phyloP scores from a whole-genome alignment of 2,329 filamentous ascomycete species.

The Daldinia sp. region DNA sequence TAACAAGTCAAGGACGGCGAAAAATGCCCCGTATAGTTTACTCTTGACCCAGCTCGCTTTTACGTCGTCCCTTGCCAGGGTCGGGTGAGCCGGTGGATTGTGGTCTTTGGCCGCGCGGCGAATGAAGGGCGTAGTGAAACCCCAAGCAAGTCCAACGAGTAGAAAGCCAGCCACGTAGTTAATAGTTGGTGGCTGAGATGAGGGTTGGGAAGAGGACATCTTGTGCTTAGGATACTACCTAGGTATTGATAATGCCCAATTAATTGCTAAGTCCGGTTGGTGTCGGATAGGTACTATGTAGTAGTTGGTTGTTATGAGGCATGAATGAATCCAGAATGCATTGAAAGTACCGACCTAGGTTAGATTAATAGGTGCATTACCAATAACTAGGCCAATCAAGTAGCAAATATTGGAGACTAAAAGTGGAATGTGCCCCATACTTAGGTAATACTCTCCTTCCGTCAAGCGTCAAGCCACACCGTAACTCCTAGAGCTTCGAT shows the following conservation, averaged over 20 bases:
- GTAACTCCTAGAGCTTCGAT: not conserved
- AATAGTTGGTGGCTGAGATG: constrained; percentile 62
- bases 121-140: constrained; percentile 92
- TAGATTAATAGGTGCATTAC: not conserved
- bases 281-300: too few species aligned
- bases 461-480: constrained; percentile 1
- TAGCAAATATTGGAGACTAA: not conserved
- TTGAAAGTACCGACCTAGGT: not conserved
- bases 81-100: constrained; percentile 66
- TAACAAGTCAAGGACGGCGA: constrained; percentile 80
- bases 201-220: constrained; percentile 39
- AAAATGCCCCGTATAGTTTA: constrained; percentile 71
- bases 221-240: not conserved
- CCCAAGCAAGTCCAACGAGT: constrained; percentile 91
- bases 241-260: not conserved
- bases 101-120: constrained; percentile 82
- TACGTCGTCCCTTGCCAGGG: constrained; percentile 61
- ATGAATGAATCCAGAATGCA: not conserved
- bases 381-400: not conserved
- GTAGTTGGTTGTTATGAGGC: not conserved
- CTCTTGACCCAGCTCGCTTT: constrained; percentile 67
- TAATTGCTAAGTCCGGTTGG: not conserved
- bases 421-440: not conserved
- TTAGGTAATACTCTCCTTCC: not conserved
- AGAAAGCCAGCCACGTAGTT: constrained; percentile 91